phyloP scores from a whole-genome alignment of 1,284 basidiomycete species.

The Bjerkandera adusta region DNA sequence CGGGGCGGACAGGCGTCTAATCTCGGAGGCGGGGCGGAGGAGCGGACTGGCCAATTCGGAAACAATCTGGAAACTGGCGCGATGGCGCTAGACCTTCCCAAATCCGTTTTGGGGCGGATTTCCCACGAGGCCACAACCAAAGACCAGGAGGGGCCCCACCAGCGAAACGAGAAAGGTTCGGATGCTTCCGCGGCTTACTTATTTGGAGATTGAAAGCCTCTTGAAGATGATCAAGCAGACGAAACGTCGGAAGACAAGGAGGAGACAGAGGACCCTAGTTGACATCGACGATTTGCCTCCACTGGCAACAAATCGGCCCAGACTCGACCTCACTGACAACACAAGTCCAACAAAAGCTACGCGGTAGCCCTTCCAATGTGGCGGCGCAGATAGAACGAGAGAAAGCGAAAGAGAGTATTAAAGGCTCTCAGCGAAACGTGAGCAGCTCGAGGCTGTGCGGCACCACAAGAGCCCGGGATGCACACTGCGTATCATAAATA shows the following conservation, averaged over 20 bases:
- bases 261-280: conserved; percentile 79
- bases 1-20: no score
- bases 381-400: conserved; percentile 39
- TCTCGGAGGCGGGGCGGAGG: no score
- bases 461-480: no score
- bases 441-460: conserved; percentile 28
- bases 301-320: conserved; percentile 29
- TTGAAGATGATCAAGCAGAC: conserved; percentile 35
- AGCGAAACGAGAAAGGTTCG: conserved; percentile 23
- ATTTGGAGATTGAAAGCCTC: conserved; percentile 15
- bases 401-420: conserved; percentile 24
- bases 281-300: conserved; percentile 87
- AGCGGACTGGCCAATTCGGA: no score
- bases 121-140: no score
- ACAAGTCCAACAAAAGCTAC: not conserved
- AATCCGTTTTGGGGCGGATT: no score
- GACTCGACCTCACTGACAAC: conserved; percentile 10
- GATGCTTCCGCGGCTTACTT: conserved; percentile 11
- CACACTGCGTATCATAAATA: no score
- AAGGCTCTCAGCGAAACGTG: conserved; percentile 17
- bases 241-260: conserved; percentile 55
- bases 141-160: conserved; percentile 40
- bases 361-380: conserved; percentile 7
- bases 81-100: no score
- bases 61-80: no score